A percentile compares a stretch with the other conserved stretches of the same genome.
These are phyloP conservation scores for Cutaneotrichosporon mucoides DNA, from an alignment of 1,284 basidiomycete species.

Conservation along the genomic window DNA sequence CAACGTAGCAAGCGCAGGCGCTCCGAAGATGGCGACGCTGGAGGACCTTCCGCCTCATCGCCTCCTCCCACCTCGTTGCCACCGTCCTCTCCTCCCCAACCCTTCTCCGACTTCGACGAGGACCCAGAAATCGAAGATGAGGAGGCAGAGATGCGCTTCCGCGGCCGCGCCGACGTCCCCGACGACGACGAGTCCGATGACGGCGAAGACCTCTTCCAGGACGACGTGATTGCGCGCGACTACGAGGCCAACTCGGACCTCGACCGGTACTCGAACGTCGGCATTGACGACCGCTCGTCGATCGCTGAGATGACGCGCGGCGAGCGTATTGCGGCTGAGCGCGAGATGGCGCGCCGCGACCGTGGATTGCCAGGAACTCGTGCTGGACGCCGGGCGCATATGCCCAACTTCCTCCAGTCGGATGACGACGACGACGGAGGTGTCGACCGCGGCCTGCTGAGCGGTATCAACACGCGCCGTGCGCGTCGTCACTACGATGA, in stretches of 20 bases:
- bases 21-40: not conserved
- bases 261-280: conserved; percentile 82
- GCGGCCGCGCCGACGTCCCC: conserved; percentile 50
- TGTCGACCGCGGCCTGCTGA: conserved; percentile 53
- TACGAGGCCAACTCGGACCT: conserved; percentile 77
- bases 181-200: conserved; percentile 62
- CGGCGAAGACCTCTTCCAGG: conserved; percentile 88
- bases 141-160: conserved; percentile 56
- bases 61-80: conserved; percentile 32
- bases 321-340: conserved; percentile 78
- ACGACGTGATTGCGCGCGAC: conserved; percentile 74
- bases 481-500: conserved; percentile 85
- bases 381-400: conserved; percentile 69
- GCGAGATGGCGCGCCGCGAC: conserved; percentile 83
- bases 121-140: conserved; percentile 72
- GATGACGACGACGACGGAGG: conserved; percentile 62
- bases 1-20: conserved; percentile 16
- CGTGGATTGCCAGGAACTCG: conserved; percentile 66
- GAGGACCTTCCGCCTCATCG: not conserved
- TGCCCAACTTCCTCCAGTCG: conserved; percentile 77
- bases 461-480: conserved; percentile 66
- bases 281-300: conserved; percentile 79
- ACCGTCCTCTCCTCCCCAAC: conserved; percentile 48
- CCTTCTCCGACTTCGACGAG: conserved; percentile 84
- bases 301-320: conserved; percentile 67